Percentiles rank a stretch among this genome's conserved stretches.
Evolutionary conservation across 345 rosid species (phyloP).

Genomic region (Erysimum cheiranthoides): DNA sequence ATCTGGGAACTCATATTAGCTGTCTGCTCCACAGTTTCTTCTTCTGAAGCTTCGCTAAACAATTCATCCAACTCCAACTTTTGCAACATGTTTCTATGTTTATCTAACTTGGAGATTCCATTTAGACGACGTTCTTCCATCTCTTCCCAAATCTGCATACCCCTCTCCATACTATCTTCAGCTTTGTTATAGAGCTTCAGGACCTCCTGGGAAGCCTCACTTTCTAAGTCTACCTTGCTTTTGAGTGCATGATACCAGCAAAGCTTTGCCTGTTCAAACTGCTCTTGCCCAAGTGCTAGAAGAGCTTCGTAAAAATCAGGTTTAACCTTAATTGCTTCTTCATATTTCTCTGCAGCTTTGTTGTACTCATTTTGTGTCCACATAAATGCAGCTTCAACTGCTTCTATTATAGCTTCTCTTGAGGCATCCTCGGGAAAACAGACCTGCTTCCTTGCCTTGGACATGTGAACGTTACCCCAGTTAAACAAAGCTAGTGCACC

Average conservation of each 20-base stretch:
- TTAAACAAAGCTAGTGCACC: constrained; percentile 90
- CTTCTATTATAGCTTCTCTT: constrained; percentile 61
- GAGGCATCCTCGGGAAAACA: constrained; percentile 70
- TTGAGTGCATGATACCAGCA: constrained; percentile 88
- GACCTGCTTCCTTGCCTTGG: constrained; percentile 79
- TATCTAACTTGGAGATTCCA: constrained; percentile 82
- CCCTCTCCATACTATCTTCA: constrained; percentile 95
- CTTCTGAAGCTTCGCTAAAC: constrained; percentile 64
- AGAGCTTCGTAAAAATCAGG: constrained; percentile 91
- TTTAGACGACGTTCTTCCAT: constrained; percentile 84
- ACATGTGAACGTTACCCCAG: constrained; percentile 98
- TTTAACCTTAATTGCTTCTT: constrained; percentile 78
- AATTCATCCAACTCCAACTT: constrained; percentile 74
- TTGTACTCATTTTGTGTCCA: constrained; percentile 82
- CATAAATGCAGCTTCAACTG: constrained; percentile 62
- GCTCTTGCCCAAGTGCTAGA: constrained; percentile 96
- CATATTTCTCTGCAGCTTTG: constrained; percentile 78
- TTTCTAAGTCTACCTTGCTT: constrained; percentile 64
- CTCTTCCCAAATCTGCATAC: constrained; percentile 99
- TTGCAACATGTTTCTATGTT: constrained; percentile 64
- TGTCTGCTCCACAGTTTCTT: constrained; percentile 83
- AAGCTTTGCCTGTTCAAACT: constrained; percentile 96
- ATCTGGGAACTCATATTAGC: constrained; percentile 90
- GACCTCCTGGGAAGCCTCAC: constrained; percentile 77
- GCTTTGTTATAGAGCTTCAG: constrained; percentile 93